These are phyloP conservation scores for Ambrosia hybrid DNA, from an alignment of 140 eudicot species.

Conservation along the genomic window DNA sequence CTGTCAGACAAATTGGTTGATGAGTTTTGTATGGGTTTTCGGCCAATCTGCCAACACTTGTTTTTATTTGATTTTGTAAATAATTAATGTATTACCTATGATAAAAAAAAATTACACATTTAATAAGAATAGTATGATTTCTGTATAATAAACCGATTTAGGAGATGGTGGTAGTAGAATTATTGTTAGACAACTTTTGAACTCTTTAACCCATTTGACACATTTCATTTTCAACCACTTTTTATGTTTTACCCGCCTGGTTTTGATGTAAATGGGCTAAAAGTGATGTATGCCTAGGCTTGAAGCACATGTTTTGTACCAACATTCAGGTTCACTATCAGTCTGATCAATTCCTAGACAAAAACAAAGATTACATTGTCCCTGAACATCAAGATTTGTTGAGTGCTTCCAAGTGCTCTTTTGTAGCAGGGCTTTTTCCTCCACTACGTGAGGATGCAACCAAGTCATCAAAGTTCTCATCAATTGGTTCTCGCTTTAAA, in stretches of 20 bases:
- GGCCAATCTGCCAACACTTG: neutral
- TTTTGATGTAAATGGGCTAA: neutral
- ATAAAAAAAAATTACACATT: neutral
- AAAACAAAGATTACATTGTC: slow-evolving; percentile 93
- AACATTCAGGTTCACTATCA: slow-evolving; percentile 77
- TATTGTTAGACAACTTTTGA: neutral
- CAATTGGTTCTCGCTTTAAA: slow-evolving; percentile 96
- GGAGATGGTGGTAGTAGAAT: neutral
- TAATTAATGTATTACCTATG: neutral
- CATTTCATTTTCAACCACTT: neutral
- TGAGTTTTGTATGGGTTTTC: too few relatives aligned
- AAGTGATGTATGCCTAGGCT: neutral
- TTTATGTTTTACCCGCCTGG: neutral
- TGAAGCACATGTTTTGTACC: slow-evolving; percentile 22
- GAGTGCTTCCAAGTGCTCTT: slow-evolving; percentile 85
- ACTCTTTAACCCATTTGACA: neutral
- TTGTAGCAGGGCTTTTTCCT: slow-evolving; percentile 87
- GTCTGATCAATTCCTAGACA: slow-evolving; percentile 86
- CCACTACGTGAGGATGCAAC: slow-evolving; percentile 64
- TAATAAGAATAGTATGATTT: too few relatives aligned
- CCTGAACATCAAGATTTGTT: slow-evolving; percentile 97
- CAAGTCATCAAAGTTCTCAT: slow-evolving; percentile 77
- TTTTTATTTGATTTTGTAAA: neutral
- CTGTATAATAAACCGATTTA: neutral
- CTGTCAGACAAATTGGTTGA: too few relatives aligned